Conservation (phyloP, 352 stramenopile genomes). For the Globisporangium rhizosaccharum region DNA sequence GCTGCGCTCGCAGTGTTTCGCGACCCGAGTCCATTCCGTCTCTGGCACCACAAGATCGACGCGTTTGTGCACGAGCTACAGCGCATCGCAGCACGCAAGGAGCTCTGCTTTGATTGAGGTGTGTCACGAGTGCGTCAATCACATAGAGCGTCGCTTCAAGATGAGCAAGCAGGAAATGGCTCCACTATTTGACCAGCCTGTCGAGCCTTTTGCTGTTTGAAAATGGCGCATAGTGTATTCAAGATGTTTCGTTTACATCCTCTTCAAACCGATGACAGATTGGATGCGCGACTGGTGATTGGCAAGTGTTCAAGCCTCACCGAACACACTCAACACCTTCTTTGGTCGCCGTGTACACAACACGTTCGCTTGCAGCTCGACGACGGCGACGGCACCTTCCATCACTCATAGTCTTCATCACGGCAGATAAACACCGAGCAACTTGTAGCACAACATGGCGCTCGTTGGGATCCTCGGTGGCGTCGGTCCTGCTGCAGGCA, state of each 20-base stretch:
- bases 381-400: no score
- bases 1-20: slow-evolving; percentile 38
- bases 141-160: no score
- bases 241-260: neutral
- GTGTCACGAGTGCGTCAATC: no score
- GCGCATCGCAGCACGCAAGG: neutral
- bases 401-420: neutral
- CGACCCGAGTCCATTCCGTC: slow-evolving; percentile 39
- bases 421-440: neutral
- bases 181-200: no score
- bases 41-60: slow-evolving; percentile 55
- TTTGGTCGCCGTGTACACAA: neutral
- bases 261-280: neutral
- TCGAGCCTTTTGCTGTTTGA: no score
- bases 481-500: slow-evolving; percentile 36
- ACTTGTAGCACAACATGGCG: neutral
- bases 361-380: no score
- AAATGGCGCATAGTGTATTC: no score
- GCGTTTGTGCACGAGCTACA: slow-evolving; percentile 29
- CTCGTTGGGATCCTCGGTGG: slow-evolving; percentile 50
- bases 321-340: neutral
- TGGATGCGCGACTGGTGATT: slow-evolving; percentile 1
- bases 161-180: neutral
- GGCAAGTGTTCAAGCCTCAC: no score
- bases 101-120: slow-evolving; percentile 9